A percentile compares a stretch with the other conserved stretches of the same genome.
Conservation (phyloP, 2,329 filamentous ascomycete species). For the Macrophomina tecta region DNA sequence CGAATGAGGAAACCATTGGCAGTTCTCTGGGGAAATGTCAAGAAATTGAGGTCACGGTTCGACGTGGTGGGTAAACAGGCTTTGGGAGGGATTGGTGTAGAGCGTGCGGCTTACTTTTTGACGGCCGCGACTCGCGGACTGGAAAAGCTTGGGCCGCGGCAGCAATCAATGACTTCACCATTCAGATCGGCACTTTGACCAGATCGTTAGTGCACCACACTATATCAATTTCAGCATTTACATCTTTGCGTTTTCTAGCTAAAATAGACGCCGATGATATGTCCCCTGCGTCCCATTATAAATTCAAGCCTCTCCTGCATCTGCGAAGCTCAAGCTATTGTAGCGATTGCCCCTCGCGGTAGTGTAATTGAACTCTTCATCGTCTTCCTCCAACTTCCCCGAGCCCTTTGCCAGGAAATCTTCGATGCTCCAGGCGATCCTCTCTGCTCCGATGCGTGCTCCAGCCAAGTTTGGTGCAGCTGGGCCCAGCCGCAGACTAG, state of each 20-base stretch:
- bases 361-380: conserved; percentile 8
- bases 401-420: conserved; percentile 55
- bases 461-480: conserved; percentile 77
- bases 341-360: conserved; percentile 19
- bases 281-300: too few species aligned
- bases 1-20: conserved; percentile 45
- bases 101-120: conserved; percentile 29
- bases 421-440: conserved; percentile 73
- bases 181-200: conserved; percentile 14
- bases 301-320: background rate
- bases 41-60: background rate
- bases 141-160: conserved; percentile 35
- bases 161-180: conserved; percentile 43
- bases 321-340: background rate
- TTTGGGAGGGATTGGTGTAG: background rate
- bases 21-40: background rate
- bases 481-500: conserved; percentile 71
- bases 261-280: too few species aligned
- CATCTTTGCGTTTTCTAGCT: background rate
- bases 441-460: conserved; percentile 73
- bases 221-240: background rate
- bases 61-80: conserved; percentile 18
- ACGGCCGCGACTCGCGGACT: conserved; percentile 35
- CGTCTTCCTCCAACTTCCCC: background rate
- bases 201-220: background rate